Percentiles rank a stretch among this genome's conserved stretches.
Evolutionary conservation across 2,329 filamentous ascomycete genomes (phyloP).

Genomic region (Ascochyta clinopodiicola): DNA sequence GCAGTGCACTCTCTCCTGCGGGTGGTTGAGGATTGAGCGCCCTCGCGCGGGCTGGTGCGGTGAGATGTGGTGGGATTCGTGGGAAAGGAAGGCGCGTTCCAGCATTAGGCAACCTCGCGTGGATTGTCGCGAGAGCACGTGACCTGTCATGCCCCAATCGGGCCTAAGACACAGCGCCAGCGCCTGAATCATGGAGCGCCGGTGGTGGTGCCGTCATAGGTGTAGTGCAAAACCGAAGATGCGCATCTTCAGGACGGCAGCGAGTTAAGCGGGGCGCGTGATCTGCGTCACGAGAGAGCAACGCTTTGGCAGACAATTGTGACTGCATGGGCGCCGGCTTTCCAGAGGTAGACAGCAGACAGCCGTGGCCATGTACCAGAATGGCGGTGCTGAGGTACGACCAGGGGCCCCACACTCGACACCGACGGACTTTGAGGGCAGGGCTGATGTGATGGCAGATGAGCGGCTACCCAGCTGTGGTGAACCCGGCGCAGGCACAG

Average conservation of each 20-base stretch:
- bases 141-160: neutral
- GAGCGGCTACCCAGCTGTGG: conserved; percentile 23
- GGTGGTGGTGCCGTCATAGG: neutral
- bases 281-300: neutral
- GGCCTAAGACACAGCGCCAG: neutral
- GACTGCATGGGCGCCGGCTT: conserved; percentile 1
- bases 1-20: neutral
- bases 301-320: neutral
- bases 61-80: neutral
- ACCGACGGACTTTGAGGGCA: conserved; percentile 2
- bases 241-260: neutral
- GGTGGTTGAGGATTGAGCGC: neutral
- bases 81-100: neutral
- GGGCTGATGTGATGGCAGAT: conserved; percentile 39
- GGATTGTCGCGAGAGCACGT: neutral
- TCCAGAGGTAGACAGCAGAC: conserved; percentile 9
- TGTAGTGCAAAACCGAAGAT: conserved; percentile 1
- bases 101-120: neutral
- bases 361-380: conserved; percentile 47
- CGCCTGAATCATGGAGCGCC: neutral
- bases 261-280: conserved; percentile 5
- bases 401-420: neutral
- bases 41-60: neutral
- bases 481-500: neutral
- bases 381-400: conserved; percentile 44